Conservation (phyloP, 495 filamentous ascomycete species). For the Hypoxylon subgilvum region DNA sequence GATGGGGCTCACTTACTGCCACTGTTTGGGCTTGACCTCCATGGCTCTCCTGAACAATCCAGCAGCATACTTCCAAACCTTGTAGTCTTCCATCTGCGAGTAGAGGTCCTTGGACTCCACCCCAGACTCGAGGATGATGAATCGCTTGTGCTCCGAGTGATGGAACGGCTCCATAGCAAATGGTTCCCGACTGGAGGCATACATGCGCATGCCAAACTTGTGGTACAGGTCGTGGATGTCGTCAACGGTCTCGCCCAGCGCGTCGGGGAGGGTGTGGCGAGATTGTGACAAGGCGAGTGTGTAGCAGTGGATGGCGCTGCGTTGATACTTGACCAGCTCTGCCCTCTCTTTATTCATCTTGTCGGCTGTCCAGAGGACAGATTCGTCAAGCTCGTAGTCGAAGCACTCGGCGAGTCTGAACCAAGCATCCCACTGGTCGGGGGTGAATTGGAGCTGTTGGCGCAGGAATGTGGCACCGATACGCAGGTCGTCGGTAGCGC, state of each 20-base stretch:
- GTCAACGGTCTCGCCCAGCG: constrained; percentile 64
- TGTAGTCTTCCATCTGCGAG: constrained; percentile 71
- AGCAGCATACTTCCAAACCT: constrained; percentile 85
- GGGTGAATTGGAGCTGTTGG: constrained; percentile 83
- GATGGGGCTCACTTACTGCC: constrained; percentile 67
- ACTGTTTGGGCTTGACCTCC: constrained; percentile 74
- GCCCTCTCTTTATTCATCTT: constrained; percentile 85
- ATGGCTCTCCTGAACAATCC: constrained; percentile 79
- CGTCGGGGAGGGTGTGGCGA: constrained; percentile 66
- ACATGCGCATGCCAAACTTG: constrained; percentile 88
- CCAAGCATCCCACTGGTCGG: constrained; percentile 94
- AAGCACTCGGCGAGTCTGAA: constrained; percentile 91
- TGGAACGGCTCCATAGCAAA: constrained; percentile 87
- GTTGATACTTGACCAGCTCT: constrained; percentile 77
- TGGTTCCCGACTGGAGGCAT: constrained; percentile 87
- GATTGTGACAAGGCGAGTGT: constrained; percentile 81
- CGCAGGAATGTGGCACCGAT: constrained; percentile 81
- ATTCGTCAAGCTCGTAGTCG: constrained; percentile 89
- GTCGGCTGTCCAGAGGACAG: constrained; percentile 92
- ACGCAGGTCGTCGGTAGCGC: constrained; percentile 83
- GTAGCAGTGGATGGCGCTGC: constrained; percentile 90
- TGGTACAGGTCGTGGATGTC: constrained; percentile 83
- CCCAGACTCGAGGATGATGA: constrained; percentile 69
- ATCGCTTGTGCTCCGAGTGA: constrained; percentile 74
- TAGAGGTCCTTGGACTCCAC: constrained; percentile 75